These are phyloP conservation scores for Pichia sp. DNA, from an alignment of 1,139 yeast species.

Conservation along the genomic window DNA sequence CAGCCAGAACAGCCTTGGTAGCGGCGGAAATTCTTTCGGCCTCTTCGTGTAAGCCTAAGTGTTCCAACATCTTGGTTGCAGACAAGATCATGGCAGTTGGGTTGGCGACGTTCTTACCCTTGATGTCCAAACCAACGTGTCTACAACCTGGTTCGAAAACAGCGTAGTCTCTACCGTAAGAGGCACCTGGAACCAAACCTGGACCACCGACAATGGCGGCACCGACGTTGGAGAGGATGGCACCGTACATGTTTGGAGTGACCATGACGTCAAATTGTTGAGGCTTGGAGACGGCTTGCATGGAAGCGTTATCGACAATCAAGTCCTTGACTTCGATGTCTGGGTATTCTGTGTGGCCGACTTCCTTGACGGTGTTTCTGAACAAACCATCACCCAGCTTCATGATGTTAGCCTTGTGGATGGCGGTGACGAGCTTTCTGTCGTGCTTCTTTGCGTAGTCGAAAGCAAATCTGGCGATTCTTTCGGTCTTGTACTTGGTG, in stretches of 20 bases:
- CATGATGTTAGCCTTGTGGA: constrained; percentile 99
- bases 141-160: constrained; percentile 99
- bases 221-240: constrained; percentile 95
- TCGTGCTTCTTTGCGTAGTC: constrained; percentile 91
- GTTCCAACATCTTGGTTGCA: constrained; percentile 87
- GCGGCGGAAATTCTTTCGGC: constrained; percentile 88
- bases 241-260: constrained; percentile 97
- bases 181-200: constrained; percentile 97
- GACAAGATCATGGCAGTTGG: constrained; percentile 97
- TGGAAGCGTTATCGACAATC: constrained; percentile 97
- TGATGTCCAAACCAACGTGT: constrained; percentile 96
- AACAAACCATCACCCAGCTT: constrained; percentile 97
- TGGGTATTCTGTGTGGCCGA: constrained; percentile 82
- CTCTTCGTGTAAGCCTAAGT: constrained; percentile 76
- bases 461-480: constrained; percentile 95
- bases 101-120: constrained; percentile 93
- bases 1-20: constrained; percentile 83
- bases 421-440: constrained; percentile 91
- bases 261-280: constrained; percentile 97
- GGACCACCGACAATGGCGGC: constrained; percentile 99
- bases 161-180: constrained; percentile 96
- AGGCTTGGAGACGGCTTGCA: constrained; percentile 98
- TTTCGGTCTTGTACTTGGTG: constrained; percentile 92
- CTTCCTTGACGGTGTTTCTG: constrained; percentile 87
- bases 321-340: constrained; percentile 81